phyloP scores from a whole-genome alignment of 2,329 filamentous ascomycete species.

The Penicillium aurantiogriseum region DNA sequence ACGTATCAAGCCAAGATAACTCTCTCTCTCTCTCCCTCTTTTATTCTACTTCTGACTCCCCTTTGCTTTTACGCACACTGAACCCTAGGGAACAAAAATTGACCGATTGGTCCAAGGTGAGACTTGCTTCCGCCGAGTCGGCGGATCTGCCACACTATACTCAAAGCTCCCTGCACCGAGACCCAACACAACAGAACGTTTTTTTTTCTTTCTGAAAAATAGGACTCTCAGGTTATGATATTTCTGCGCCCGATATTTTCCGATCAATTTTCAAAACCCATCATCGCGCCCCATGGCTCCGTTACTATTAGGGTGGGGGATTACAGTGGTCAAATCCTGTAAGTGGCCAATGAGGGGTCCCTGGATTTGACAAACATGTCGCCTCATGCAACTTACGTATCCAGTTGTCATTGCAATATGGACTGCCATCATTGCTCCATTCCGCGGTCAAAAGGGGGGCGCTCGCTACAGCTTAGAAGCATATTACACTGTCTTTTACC shows the following conservation, averaged over 20 bases:
- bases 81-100: neutral
- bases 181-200: neutral
- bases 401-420: neutral
- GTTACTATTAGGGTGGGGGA: neutral
- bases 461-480: neutral
- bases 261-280: neutral
- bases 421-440: neutral
- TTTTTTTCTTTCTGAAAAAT: neutral
- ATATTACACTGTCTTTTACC: neutral
- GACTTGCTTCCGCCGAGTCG: neutral
- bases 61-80: neutral
- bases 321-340: neutral
- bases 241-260: neutral
- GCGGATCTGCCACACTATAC: neutral
- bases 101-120: neutral
- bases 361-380: neutral
- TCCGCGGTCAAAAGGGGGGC: neutral
- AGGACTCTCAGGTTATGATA: too few relatives aligned
- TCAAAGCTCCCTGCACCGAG: neutral
- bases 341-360: neutral
- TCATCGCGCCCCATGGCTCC: neutral
- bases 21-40: neutral
- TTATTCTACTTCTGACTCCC: too few relatives aligned
- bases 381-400: neutral
- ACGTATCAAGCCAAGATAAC: neutral